These are phyloP conservation scores for Mrakia hoshinonis DNA, from an alignment of 768 basidiomycete genomes.

Conservation along the genomic window DNA sequence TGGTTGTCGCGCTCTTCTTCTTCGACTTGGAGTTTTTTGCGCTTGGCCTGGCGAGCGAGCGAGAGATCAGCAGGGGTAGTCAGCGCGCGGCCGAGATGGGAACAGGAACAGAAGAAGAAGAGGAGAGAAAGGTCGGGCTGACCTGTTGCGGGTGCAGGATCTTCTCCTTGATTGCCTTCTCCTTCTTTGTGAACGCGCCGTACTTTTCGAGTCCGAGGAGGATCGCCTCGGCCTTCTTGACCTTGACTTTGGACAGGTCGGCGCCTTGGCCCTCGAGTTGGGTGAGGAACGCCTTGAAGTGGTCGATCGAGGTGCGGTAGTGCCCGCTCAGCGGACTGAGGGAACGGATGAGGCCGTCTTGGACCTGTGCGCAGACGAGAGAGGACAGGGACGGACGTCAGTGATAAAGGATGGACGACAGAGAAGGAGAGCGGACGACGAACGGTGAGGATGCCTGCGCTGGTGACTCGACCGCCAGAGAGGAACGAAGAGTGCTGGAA, in stretches of 20 bases:
- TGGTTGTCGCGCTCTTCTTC: neutral
- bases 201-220: constrained; percentile 25
- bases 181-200: constrained; percentile 13
- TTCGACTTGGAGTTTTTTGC: neutral
- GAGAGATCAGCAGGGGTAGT: no score
- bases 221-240: constrained; percentile 51
- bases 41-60: neutral
- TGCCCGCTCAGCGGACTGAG: constrained; percentile 61
- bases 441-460: constrained; percentile 58
- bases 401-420: neutral
- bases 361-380: constrained; percentile 30
- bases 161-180: constrained; percentile 1
- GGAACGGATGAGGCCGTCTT: constrained; percentile 53
- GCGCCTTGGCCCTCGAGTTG: constrained; percentile 50
- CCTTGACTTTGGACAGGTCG: constrained; percentile 54
- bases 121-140: neutral
- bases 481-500: constrained; percentile 59
- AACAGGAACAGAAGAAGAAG: neutral
- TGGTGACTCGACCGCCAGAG: constrained; percentile 49
- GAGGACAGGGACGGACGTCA: neutral
- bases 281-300: constrained; percentile 53
- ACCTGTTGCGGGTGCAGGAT: constrained; percentile 12
- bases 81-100: neutral
- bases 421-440: neutral
- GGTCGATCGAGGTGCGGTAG: constrained; percentile 55